phyloP scores from a whole-genome alignment of 441 rosid genomes.

The Heliophila coronopifolia region DNA sequence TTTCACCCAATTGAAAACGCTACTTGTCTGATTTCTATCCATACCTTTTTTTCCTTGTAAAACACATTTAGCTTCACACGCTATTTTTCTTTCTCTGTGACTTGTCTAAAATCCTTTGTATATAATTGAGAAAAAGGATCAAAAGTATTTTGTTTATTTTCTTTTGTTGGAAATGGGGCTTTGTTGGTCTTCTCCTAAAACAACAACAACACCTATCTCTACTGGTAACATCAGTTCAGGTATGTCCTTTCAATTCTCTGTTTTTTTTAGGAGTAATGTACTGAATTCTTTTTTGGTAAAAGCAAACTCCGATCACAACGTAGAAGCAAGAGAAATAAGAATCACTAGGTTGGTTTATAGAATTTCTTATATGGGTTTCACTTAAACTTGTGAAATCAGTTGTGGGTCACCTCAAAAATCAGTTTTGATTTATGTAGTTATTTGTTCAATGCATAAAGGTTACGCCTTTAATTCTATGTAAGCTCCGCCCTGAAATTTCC shows the following conservation, averaged over 20 bases:
- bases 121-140: not conserved
- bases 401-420: not conserved
- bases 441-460: conserved; percentile 12
- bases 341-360: too few relatives aligned
- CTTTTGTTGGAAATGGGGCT: conserved; percentile 43
- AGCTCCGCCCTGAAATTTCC: too few relatives aligned
- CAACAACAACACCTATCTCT: conserved; percentile 37
- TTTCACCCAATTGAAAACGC: too few relatives aligned
- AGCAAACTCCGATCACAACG: too few relatives aligned
- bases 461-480: not conserved
- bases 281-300: too few relatives aligned
- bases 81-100: too few relatives aligned
- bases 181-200: conserved; percentile 54
- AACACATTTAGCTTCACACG: too few relatives aligned
- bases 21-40: too few relatives aligned
- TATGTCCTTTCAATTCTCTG: conserved; percentile 13
- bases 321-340: too few relatives aligned
- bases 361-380: conserved; percentile 18
- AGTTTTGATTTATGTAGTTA: not conserved
- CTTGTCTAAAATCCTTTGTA: not conserved
- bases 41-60: too few relatives aligned
- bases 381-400: conserved; percentile 4
- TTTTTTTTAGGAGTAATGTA: not conserved
- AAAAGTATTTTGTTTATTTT: not conserved
- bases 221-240: conserved; percentile 50